phyloP scores from a whole-genome alignment of 768 basidiomycete species.

The Leccinum fibrillosum region DNA sequence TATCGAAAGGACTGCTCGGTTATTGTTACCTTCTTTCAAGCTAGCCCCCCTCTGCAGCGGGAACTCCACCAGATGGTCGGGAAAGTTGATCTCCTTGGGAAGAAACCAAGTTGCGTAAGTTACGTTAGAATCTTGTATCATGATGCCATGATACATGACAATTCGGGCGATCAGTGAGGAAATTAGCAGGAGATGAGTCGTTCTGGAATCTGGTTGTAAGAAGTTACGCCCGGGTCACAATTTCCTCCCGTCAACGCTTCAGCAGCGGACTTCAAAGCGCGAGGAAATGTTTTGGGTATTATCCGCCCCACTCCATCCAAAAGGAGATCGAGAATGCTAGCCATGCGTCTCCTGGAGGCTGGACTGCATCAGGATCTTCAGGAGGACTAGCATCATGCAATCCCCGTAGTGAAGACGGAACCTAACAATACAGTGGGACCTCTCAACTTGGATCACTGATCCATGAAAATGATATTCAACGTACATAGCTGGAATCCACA shows the following conservation, averaged over 20 bases:
- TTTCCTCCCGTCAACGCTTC: not conserved
- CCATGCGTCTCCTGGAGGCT: not conserved
- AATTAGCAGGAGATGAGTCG: not conserved
- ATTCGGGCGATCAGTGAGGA: not conserved
- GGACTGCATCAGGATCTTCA: not conserved
- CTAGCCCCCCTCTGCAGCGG: too few relatives aligned
- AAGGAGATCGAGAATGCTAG: not conserved
- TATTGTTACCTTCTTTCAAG: too few relatives aligned
- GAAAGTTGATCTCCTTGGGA: too few relatives aligned
- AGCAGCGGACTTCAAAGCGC: not conserved
- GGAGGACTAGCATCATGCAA: not conserved
- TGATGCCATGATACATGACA: not conserved
- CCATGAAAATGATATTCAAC: not conserved
- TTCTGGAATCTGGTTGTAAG: too few relatives aligned
- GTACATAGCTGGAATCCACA: not conserved
- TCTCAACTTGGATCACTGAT: not conserved
- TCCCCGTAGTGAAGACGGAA: not conserved
- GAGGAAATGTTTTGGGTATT: not conserved
- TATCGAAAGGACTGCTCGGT: too few relatives aligned
- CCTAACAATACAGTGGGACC: not conserved
- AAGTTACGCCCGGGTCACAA: too few relatives aligned
- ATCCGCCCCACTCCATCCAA: not conserved
- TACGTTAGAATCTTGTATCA: not conserved
- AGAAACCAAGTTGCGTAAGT: too few relatives aligned
- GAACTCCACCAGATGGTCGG: too few relatives aligned